Base-by-base conservation (phyloP, 108 stramenopile species). In the Heterococcus sp. region DNA sequence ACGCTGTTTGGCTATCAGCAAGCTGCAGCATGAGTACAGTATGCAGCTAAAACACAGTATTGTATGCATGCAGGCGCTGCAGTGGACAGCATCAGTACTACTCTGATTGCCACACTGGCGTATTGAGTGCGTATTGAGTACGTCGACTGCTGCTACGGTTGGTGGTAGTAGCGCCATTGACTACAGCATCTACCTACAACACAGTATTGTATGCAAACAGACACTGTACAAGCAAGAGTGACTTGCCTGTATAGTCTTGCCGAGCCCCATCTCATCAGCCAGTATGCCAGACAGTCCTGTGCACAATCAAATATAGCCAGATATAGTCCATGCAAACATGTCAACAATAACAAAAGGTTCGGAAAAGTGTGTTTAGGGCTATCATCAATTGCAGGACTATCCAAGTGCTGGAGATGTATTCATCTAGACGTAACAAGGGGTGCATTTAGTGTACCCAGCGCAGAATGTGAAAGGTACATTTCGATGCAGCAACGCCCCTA, bases 201-300 rank as follows among this genome's bases (percentile, higher is more conserved):
- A 58, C 14, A 14, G 46, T 21, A 21, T 28, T 68, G 29, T 32
- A 28, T 29, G 29, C 29, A 32, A 29, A 68, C 5, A 29, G 32
- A 28, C 5, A 3, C 30, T 4, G 30, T 4, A 68, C 11, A 68
- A 32, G 58, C 21, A 29, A 68, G 29, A 5, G 8, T 32, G 67
- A 32, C 4, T 0, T 33, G 33, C 79, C 80, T 85, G 84, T 32
- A 85, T 83, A 5, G 84, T 85, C 75, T 85, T 85, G 77, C 84
- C 84, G 3, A 85, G 84, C 2, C 84, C 84, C 95, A 97, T 96
- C 89, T 97, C 98, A 90, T 99, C 98, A 0, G 97, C 98, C 69
- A 99, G 81, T 68, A 99, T 99, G 28, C 98, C 98, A 81, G 91
- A 92, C 36, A 99, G 93, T 3, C 96, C 95, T 58, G 46, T n/a